phyloP scores from a whole-genome alignment of 495 filamentous ascomycete species.

The Xylaria palmicola region DNA sequence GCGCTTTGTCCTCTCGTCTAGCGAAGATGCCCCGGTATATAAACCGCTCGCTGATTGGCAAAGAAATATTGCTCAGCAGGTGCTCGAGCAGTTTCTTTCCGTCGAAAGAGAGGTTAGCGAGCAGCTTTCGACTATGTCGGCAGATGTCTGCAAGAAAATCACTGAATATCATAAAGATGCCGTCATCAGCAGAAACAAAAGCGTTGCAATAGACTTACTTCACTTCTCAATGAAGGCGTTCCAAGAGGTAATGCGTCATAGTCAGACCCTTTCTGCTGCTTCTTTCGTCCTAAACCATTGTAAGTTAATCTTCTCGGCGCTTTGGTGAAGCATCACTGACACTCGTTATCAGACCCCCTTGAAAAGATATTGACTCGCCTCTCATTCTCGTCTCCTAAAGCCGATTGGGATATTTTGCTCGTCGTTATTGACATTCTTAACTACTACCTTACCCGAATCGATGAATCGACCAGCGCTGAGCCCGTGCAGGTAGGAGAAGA shows the following conservation, averaged over 20 bases:
- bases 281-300: slow-evolving; percentile 40
- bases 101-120: slow-evolving; percentile 50
- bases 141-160: slow-evolving; percentile 34
- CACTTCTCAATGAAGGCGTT: slow-evolving; percentile 41
- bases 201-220: slow-evolving; percentile 44
- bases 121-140: slow-evolving; percentile 43
- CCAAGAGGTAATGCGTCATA: slow-evolving; percentile 38
- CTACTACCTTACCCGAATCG: slow-evolving; percentile 37
- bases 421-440: slow-evolving; percentile 39
- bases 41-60: slow-evolving; percentile 70
- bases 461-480: slow-evolving; percentile 35
- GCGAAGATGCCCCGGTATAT: slow-evolving; percentile 51
- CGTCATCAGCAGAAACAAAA: slow-evolving; percentile 45
- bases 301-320: slow-evolving; percentile 18
- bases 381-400: slow-evolving; percentile 34
- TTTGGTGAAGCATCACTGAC: slow-evolving; percentile 9
- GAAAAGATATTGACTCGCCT: slow-evolving; percentile 45
- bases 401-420: slow-evolving; percentile 44
- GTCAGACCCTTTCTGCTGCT: slow-evolving; percentile 35
- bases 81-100: slow-evolving; percentile 49
- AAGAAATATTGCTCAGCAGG: slow-evolving; percentile 49
- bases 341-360: slow-evolving; percentile 32
- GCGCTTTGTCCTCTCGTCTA: slow-evolving; percentile 66
- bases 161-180: slow-evolving; percentile 39
- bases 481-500: slow-evolving; percentile 34